A percentile compares a stretch with the other conserved stretches of the same genome.
phyloP scores from a whole-genome alignment of 148 eudicot species.

The Amaranthus cruentus region DNA sequence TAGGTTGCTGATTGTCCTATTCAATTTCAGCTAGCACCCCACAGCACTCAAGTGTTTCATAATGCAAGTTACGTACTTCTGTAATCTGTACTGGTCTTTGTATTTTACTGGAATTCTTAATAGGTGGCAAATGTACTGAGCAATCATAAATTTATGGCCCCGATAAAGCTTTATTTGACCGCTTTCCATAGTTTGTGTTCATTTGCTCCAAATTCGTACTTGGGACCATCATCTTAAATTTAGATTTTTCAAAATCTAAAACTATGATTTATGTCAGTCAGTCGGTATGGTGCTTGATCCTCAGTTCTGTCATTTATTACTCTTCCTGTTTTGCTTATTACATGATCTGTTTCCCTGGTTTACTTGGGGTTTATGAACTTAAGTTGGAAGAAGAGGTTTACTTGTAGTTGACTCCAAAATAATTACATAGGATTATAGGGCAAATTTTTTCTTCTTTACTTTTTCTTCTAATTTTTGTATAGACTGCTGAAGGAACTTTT shows the following conservation, averaged over 20 bases:
- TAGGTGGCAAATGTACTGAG: background rate
- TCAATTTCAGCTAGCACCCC: background rate
- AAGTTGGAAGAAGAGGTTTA: background rate
- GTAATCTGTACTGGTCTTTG: background rate
- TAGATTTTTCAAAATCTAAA: background rate
- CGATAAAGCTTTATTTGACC: background rate
- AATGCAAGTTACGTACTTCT: background rate
- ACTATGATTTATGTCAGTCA: background rate
- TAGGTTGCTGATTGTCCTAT: background rate
- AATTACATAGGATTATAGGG: background rate
- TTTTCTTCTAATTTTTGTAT: background rate
- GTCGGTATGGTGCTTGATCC: background rate
- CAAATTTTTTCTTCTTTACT: background rate
- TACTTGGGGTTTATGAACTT: background rate
- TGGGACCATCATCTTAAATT: too few relatives aligned
- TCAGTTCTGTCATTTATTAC: background rate
- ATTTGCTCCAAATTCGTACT: background rate
- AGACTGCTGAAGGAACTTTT: constrained; percentile 1
- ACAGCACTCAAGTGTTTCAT: background rate
- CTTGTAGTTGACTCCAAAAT: background rate
- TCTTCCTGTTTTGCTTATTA: background rate
- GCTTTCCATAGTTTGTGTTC: background rate
- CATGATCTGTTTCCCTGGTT: background rate
- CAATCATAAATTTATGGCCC: background rate
- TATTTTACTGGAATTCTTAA: background rate